Base-by-base conservation (phyloP, 345 rosid species). In the Streptanthus diversifolius region DNA sequence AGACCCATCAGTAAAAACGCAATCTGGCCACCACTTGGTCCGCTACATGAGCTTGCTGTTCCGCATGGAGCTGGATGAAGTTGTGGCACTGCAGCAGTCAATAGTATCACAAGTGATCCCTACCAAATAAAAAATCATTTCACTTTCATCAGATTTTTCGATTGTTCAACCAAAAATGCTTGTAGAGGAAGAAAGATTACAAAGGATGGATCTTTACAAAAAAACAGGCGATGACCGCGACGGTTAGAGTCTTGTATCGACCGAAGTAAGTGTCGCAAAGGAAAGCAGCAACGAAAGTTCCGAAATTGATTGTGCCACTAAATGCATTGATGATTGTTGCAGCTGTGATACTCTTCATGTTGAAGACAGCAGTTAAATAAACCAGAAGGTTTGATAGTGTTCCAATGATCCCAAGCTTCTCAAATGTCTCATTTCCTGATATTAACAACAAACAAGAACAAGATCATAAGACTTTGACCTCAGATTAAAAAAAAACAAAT, bases 401-500 rank as follows among this genome's bases (percentile, higher is more conserved):
- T 11, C 97, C 93, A 10, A 91, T 83, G 19, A 90, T 91, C 53
- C 96, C 97, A 15, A 89, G 86, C 84, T 89, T 91, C 89, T 91
- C 97, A 73, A 91, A 89, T 1, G 92, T 84, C 80, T 87, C 90
- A 73, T 91, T 91, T 62, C 85, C 85, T 82, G 25, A 64, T 22
- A 8, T 41, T 21, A 40, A 51, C 48, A 54, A 56, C 27, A 55
- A 39, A 51, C 39, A 72, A 39, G 15, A 55, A 43, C 55, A 33
- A 45, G 6, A 54, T 1, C 45, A 49, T 67, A 30, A 62, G 75
- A 36, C 59, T 65, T 19, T 32, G n/a, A 49, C 61, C 61, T 57
- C 32, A 48, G 1, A n/a, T n/a, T n/a, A n/a, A n/a, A n/a, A 6
- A 24, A 13, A 29, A 3, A 8, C 32, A 11, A 3, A 2, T 57